Evolutionary conservation across 2,329 filamentous ascomycete genomes (phyloP).

Genomic region (Ophiostoma populinum): DNA sequence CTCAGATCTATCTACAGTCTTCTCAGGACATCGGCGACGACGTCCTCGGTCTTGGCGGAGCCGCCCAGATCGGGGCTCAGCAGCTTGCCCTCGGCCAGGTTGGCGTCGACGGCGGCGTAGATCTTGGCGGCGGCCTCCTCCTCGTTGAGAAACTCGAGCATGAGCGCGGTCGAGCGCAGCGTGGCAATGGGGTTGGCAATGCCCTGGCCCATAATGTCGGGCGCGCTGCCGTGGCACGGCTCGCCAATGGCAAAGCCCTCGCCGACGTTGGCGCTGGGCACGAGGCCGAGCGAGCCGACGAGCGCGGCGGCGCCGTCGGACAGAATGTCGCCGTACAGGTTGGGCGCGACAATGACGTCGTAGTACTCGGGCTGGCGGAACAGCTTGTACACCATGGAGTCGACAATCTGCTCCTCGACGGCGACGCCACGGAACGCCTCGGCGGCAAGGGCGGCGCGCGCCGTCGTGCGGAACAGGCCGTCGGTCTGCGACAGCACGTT

Average conservation of each 20-base stretch:
- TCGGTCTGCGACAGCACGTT: constrained; percentile 96
- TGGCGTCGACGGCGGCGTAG: constrained; percentile 80
- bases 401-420: constrained; percentile 95
- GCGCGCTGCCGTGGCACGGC: constrained; percentile 91
- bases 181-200: constrained; percentile 97
- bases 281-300: constrained; percentile 79
- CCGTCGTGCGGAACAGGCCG: constrained; percentile 76
- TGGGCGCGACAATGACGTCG: constrained; percentile 95
- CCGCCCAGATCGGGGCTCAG: constrained; percentile 85
- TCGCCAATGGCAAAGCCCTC: constrained; percentile 91
- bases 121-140: constrained; percentile 75
- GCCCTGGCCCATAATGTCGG: constrained; percentile 81
- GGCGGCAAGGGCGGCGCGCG: constrained; percentile 53
- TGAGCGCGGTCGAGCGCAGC: constrained; percentile 73
- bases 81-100: constrained; percentile 66
- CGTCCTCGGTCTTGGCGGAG: constrained; percentile 67
- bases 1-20: constrained; percentile 40
- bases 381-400: constrained; percentile 99
- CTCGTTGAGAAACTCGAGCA: constrained; percentile 91
- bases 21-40: constrained; percentile 72
- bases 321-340: constrained; percentile 93
- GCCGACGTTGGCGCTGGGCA: constrained; percentile 89
- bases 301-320: constrained; percentile 90
- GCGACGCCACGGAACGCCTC: constrained; percentile 43
- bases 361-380: constrained; percentile 91